A percentile compares a stretch with the other conserved stretches of the same genome.
These are phyloP conservation scores for Trichophaea hybrida DNA, from an alignment of 2,329 filamentous ascomycete species.

Conservation along the genomic window DNA sequence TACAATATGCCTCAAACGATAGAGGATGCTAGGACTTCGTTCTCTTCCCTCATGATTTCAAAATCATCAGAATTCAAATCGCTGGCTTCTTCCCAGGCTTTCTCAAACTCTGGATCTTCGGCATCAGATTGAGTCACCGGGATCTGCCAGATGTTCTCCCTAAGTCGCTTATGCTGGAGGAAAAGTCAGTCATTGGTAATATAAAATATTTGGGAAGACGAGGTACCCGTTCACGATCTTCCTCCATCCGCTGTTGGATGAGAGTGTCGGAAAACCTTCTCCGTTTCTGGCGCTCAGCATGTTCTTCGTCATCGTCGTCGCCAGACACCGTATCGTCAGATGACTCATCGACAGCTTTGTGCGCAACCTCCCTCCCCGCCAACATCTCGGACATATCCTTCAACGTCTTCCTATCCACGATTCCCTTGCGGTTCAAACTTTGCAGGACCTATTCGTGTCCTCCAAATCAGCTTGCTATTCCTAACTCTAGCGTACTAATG, in stretches of 20 bases:
- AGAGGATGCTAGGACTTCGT: conserved; percentile 24
- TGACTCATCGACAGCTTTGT: conserved; percentile 13
- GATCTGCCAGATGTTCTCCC: conserved; percentile 90
- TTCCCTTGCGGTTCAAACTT: conserved; percentile 15
- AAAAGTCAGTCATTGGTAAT: neutral
- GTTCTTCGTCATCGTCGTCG: conserved; percentile 19
- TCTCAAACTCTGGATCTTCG: conserved; percentile 49
- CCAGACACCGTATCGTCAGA: conserved; percentile 20
- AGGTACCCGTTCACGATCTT: conserved; percentile 64
- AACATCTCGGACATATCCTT: conserved; percentile 10
- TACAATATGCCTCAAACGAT: conserved; percentile 5
- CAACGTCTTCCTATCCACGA: conserved; percentile 11
- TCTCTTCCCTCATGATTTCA: conserved; percentile 60
- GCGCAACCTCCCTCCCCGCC: conserved; percentile 21
- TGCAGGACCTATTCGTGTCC: conserved; percentile 36
- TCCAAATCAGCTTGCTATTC: neutral
- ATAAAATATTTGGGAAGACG: neutral
- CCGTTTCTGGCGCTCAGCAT: conserved; percentile 30
- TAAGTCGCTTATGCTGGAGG: conserved; percentile 58
- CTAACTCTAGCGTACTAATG: neutral
- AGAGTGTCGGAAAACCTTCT: conserved; percentile 59
- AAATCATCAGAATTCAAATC: conserved; percentile 81
- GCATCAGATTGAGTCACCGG: conserved; percentile 44
- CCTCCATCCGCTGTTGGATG: conserved; percentile 91
- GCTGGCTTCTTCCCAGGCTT: conserved; percentile 74